Conservation (phyloP, 257 asterid species). For the Agastache rugosa region DNA sequence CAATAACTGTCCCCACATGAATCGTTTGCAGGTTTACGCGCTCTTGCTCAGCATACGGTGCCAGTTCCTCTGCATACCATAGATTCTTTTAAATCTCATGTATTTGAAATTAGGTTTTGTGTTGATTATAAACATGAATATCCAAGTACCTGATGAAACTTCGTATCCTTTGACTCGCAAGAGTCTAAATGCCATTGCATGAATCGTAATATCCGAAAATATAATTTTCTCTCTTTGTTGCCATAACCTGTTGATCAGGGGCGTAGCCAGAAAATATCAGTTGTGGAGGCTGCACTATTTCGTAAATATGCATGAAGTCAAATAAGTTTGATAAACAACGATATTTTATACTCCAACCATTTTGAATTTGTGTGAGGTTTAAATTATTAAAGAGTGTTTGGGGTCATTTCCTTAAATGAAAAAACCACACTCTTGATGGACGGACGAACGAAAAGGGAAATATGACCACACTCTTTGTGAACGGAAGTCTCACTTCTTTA, state of each 20-base stretch:
- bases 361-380: no score
- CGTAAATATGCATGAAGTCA: neutral
- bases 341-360: no score
- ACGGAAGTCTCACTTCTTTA: no score
- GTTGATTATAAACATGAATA: neutral
- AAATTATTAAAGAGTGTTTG: no score
- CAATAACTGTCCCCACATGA: constrained; percentile 18
- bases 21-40: neutral
- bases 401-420: no score
- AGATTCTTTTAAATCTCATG: neutral
- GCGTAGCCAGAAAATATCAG: no score
- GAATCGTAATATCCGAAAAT: constrained; percentile 31
- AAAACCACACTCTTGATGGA: no score
- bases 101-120: no score
- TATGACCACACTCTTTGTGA: no score
- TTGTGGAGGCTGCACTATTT: no score
- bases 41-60: constrained; percentile 25
- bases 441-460: no score
- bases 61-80: constrained; percentile 37
- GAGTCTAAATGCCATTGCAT: constrained; percentile 50
- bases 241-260: constrained; percentile 32
- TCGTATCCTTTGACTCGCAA: constrained; percentile 37
- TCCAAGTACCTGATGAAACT: constrained; percentile 37
- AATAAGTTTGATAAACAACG: no score
- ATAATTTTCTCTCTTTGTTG: constrained; percentile 29